These are phyloP conservation scores for Cadophora malorum DNA, from an alignment of 2,329 filamentous ascomycete genomes.

Conservation along the genomic window DNA sequence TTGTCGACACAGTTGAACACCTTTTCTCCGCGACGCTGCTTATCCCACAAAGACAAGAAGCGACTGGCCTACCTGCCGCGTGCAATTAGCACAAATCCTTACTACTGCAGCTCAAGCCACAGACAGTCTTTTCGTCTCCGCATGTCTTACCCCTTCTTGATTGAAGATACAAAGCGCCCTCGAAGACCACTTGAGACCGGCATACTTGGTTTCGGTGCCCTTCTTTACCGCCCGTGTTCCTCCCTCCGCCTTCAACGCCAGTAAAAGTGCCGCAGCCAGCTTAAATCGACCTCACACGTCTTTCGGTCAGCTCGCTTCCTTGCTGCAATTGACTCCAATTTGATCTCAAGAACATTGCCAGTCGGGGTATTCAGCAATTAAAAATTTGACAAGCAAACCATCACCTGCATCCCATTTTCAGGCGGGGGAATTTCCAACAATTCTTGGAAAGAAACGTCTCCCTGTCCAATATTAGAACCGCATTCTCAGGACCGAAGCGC, in stretches of 20 bases:
- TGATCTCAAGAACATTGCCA: conserved; percentile 19
- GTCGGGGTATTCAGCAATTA: conserved; percentile 12
- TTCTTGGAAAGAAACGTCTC: conserved; percentile 7
- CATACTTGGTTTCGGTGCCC: conserved; percentile 32
- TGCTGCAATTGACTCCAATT: conserved; percentile 28
- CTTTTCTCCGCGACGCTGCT: conserved; percentile 37
- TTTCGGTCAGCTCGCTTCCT: conserved; percentile 30
- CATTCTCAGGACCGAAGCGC: conserved; percentile 9
- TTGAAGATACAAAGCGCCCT: conserved; percentile 36
- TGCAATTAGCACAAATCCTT: conserved; percentile 41
- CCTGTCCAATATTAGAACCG: conserved; percentile 1
- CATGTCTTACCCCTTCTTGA: conserved; percentile 34
- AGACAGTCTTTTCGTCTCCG: conserved; percentile 33
- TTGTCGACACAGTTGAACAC: conserved; percentile 34
- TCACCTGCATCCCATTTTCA: not conserved
- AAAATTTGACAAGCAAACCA: conserved; percentile 10
- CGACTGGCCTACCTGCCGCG: conserved; percentile 38
- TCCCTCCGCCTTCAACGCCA: conserved; percentile 35
- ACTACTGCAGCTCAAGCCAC: conserved; percentile 41
- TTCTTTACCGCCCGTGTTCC: conserved; percentile 33
- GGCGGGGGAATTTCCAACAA: conserved; percentile 9
- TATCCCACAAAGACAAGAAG: conserved; percentile 37
- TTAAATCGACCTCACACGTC: conserved; percentile 36
- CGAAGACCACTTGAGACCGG: conserved; percentile 30
- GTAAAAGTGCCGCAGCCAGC: conserved; percentile 34